Evolutionary conservation across 2,329 filamentous ascomycete genomes (phyloP).

Genomic region (Alternaria gansuensis): DNA sequence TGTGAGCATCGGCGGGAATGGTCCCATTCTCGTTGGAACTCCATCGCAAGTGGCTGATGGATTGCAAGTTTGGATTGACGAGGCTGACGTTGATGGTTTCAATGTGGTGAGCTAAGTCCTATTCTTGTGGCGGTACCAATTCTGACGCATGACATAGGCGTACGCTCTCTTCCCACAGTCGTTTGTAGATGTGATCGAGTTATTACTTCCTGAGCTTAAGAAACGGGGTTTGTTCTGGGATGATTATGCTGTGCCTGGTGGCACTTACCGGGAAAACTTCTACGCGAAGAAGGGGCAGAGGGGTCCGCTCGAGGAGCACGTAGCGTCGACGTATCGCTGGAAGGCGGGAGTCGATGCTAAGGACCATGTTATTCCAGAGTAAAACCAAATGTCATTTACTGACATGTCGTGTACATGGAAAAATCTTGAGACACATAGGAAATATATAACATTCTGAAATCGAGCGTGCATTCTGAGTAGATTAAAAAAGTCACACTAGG

Average conservation of each 20-base stretch:
- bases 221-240: slow-evolving; percentile 66
- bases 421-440: background rate
- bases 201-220: slow-evolving; percentile 70
- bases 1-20: slow-evolving; percentile 73
- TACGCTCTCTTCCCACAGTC: slow-evolving; percentile 73
- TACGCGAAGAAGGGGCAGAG: slow-evolving; percentile 62
- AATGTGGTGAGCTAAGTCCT: slow-evolving; percentile 66
- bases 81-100: slow-evolving; percentile 78
- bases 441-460: background rate
- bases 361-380: slow-evolving; percentile 40
- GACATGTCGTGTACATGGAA: background rate
- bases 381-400: slow-evolving; percentile 56
- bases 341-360: slow-evolving; percentile 47
- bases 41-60: slow-evolving; percentile 71
- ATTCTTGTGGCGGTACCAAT: background rate
- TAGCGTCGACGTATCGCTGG: slow-evolving; percentile 60
- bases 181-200: slow-evolving; percentile 72
- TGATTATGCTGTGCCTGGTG: slow-evolving; percentile 63
- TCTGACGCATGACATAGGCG: slow-evolving; percentile 48
- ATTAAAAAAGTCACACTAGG: background rate
- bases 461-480: background rate
- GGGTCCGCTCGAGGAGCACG: slow-evolving; percentile 62
- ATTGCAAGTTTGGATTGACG: slow-evolving; percentile 71
- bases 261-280: slow-evolving; percentile 70
- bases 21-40: slow-evolving; percentile 71